Conservation (phyloP, 352 stramenopile genomes). For the Pythium chondricola region DNA sequence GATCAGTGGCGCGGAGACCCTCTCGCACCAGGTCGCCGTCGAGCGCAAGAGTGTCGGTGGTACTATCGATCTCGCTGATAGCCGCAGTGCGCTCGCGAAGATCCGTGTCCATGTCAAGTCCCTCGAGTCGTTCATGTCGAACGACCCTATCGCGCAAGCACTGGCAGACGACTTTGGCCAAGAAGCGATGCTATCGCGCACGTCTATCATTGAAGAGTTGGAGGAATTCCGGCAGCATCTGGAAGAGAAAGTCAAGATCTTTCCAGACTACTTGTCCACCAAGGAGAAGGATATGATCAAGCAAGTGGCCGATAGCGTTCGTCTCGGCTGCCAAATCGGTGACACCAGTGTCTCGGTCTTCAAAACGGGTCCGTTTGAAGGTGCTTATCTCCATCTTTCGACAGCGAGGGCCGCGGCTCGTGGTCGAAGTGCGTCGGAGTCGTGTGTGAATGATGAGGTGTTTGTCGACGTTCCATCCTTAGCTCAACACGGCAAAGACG, state of each 20-base stretch:
- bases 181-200: conserved; percentile 12
- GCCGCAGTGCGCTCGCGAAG: conserved; percentile 14
- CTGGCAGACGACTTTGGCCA: conserved; percentile 12
- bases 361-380: conserved; percentile 35
- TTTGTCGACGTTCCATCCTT: conserved; percentile 66
- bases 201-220: conserved; percentile 54
- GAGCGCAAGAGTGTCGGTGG: conserved; percentile 2
- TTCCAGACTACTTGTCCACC: conserved; percentile 56
- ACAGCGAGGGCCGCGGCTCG: conserved; percentile 7
- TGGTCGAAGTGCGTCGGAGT: conserved; percentile 10
- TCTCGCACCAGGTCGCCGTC: background rate
- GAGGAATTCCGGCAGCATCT: conserved; percentile 39
- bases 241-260: conserved; percentile 50
- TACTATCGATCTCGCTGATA: conserved; percentile 14
- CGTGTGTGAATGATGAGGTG: conserved; percentile 35
- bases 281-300: conserved; percentile 55
- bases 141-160: conserved; percentile 3
- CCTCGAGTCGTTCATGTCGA: conserved; percentile 8
- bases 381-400: conserved; percentile 1
- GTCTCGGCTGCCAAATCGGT: conserved; percentile 54
- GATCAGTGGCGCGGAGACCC: background rate
- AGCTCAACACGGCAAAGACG: conserved; percentile 67
- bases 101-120: conserved; percentile 17
- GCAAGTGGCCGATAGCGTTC: conserved; percentile 38
- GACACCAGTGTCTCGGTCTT: conserved; percentile 55